phyloP scores from a whole-genome alignment of 139 green algal species.

The Chlamydomonas sphaeroides region DNA sequence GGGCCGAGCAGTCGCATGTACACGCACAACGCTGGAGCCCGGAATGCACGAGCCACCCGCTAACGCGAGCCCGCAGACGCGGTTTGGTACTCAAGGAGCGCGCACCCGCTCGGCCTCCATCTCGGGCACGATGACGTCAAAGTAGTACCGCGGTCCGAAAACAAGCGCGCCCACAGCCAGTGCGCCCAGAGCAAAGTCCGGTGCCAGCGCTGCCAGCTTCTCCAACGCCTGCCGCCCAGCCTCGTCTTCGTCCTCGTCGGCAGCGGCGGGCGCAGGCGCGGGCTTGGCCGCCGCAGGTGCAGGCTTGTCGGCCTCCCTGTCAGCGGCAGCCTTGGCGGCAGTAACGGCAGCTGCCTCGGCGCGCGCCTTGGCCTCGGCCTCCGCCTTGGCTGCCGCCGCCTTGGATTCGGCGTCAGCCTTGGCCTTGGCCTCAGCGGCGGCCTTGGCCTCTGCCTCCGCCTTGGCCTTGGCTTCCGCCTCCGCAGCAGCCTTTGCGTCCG shows the following conservation, averaged over 20 bases:
- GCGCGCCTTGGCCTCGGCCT: not conserved
- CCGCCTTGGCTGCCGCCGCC: not conserved
- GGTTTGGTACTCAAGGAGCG: too few relatives aligned
- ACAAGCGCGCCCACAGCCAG: not conserved
- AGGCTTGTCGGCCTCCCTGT: not conserved
- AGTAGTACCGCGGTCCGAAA: constrained; percentile 1
- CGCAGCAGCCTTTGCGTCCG: not conserved
- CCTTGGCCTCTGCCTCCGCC: not conserved
- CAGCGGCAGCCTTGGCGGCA: not conserved
- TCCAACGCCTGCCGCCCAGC: not conserved
- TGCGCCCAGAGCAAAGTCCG: not conserved
- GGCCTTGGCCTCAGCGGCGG: not conserved
- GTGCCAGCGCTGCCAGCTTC: not conserved
- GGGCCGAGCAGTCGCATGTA: too few relatives aligned
- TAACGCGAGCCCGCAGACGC: too few relatives aligned
- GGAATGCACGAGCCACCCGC: too few relatives aligned
- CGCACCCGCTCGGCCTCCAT: constrained; percentile 26
- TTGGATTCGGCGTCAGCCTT: not conserved
- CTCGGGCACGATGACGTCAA: constrained; percentile 33
- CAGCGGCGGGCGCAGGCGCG: not conserved
- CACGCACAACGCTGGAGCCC: too few relatives aligned
- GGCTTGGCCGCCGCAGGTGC: not conserved
- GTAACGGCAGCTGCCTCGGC: not conserved
- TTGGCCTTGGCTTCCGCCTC: not conserved
- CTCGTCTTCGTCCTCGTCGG: not conserved